Conservation (phyloP, 768 basidiomycete genomes). For the Podaxis pistillaris region DNA sequence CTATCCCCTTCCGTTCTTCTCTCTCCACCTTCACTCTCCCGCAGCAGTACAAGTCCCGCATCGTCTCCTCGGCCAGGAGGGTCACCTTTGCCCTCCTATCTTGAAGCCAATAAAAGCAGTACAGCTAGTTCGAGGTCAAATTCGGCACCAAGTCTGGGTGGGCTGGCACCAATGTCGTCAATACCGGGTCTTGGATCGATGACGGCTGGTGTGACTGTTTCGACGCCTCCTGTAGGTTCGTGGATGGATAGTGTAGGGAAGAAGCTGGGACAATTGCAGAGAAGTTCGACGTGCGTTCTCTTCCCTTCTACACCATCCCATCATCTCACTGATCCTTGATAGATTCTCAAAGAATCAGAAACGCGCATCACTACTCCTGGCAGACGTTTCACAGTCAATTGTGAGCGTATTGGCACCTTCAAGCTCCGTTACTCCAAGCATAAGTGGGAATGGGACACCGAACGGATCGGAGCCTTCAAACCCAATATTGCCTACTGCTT, state of each 20-base stretch:
- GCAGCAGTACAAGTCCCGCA: not conserved
- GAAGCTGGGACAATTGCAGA: slow-evolving; percentile 58
- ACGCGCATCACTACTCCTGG: slow-evolving; percentile 63
- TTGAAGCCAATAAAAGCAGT: not conserved
- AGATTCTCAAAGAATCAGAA: slow-evolving; percentile 71
- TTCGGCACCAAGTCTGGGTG: slow-evolving; percentile 18
- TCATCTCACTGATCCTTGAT: not conserved
- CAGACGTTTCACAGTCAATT: slow-evolving; percentile 61
- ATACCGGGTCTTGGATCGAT: slow-evolving; percentile 40
- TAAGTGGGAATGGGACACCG: not conserved
- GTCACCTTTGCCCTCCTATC: not conserved
- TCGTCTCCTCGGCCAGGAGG: not conserved
- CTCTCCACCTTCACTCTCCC: slow-evolving; percentile 11
- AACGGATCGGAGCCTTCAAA: not conserved
- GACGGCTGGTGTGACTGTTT: slow-evolving; percentile 18
- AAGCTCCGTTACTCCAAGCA: not conserved
- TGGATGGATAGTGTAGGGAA: slow-evolving; percentile 63
- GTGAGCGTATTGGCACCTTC: slow-evolving; percentile 42
- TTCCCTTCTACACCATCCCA: not conserved
- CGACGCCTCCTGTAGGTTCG: slow-evolving; percentile 25
- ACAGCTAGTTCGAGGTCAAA: slow-evolving; percentile 11
- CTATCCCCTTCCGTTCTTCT: slow-evolving; percentile 15
- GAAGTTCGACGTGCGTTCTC: slow-evolving; percentile 49
- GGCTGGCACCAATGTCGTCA: slow-evolving; percentile 33
- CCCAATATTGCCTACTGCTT: slow-evolving; percentile 16